Conservation (phyloP, 2,329 filamentous ascomycete genomes). For the Paraphoma chrysanthemicola region DNA sequence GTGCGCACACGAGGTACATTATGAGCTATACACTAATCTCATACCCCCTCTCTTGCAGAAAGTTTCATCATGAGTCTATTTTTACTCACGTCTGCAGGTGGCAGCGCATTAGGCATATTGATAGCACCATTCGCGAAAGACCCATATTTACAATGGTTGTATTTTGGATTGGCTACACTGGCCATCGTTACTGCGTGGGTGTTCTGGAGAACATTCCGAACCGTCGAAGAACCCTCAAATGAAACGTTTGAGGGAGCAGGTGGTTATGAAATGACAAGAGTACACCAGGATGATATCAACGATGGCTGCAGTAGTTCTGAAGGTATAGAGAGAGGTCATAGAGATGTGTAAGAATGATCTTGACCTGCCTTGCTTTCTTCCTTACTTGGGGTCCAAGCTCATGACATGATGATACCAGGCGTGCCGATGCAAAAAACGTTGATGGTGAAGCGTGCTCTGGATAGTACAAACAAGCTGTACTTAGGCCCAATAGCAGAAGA, state of each 20-base stretch:
- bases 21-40: too few relatives aligned
- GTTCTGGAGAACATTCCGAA: slow-evolving; percentile 61
- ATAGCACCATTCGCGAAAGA: slow-evolving; percentile 67
- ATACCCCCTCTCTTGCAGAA: slow-evolving; percentile 17
- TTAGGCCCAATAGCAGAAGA: too few relatives aligned
- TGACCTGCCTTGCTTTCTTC: too few relatives aligned
- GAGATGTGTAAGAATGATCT: background rate
- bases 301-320: background rate
- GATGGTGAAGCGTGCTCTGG: too few relatives aligned
- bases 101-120: slow-evolving; percentile 66
- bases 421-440: too few relatives aligned
- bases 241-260: slow-evolving; percentile 9
- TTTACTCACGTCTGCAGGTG: slow-evolving; percentile 66
- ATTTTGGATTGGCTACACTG: slow-evolving; percentile 62
- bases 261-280: slow-evolving; percentile 21
- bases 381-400: too few relatives aligned
- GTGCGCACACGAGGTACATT: too few relatives aligned
- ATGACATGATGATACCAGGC: too few relatives aligned
- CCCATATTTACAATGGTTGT: slow-evolving; percentile 72
- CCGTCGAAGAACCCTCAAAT: background rate
- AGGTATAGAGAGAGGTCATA: background rate
- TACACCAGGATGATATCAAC: slow-evolving; percentile 3
- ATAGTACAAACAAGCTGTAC: too few relatives aligned
- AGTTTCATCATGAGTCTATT: slow-evolving; percentile 63
- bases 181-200: slow-evolving; percentile 58